Base-by-base conservation (phyloP, 192 early-diverging fungal genomes). In the Podochytrium sp. region DNA sequence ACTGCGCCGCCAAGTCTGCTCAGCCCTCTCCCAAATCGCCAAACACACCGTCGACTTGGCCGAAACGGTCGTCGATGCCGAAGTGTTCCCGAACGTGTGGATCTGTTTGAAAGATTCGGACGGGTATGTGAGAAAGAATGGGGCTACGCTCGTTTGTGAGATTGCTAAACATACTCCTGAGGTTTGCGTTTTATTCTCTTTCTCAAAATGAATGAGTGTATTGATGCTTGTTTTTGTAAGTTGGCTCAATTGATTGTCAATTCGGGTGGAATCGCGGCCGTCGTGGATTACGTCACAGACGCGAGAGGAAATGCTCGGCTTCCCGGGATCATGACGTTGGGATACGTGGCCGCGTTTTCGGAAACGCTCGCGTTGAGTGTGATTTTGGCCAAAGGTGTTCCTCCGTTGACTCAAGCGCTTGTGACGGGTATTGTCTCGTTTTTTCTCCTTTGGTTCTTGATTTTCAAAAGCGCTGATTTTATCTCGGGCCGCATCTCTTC, bases 151-250 rank as follows among this genome's bases (percentile, higher is more conserved):
- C 41, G 75, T 86, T 47, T 88, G 87, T 52, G 87, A 88, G 58
- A 81, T 88, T 75, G 84, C 85, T 16, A 88, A 88, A 67, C 87
- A 88, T 61, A 84, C 85, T 3, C 83, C 83, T 7, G 87, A 88
- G 76, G 86, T 87, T 30, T 12, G 12, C 56, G 12, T 52, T 52
- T 51, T 4, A 40, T 43, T 39, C n/a, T n/a, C n/a, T n/a, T n/a
- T n/a, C n/a, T n/a, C n/a, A n/a, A n/a, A n/a, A n/a, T n/a, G n/a
- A n/a, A n/a, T n/a, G 7, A 47, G 20, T 47, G 20, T 20, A 47
- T 47, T 12, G 7, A 47, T 12, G 7, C 20, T 47, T 47, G 7
- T 47, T 47, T 47, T 47, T 7, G 1, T n/a, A 32, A 87, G 85
- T 70, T 88, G 25, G 83, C 87, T 0, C 87, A 88, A 77, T 70